Percentiles rank a stretch among this genome's conserved stretches.
Evolutionary conservation across 192 early-diverging fungal species (phyloP).

Genomic region (Backusella westeae): DNA sequence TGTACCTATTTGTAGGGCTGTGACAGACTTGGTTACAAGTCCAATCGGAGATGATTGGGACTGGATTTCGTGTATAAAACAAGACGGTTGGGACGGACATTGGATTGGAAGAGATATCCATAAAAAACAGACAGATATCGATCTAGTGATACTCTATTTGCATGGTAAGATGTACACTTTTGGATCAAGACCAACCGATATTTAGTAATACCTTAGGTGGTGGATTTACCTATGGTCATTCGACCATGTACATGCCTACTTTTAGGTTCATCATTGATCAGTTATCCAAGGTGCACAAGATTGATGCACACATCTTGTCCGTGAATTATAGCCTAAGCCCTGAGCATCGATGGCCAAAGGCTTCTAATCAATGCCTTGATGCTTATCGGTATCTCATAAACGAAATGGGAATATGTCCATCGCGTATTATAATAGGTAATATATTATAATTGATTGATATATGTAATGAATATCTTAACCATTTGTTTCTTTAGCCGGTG

Average conservation of each 20-base stretch:
- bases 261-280: neutral
- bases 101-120: neutral
- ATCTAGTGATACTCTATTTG: neutral
- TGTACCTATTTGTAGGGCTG: neutral
- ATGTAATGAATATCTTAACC: neutral
- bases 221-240: constrained; percentile 13
- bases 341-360: constrained; percentile 9
- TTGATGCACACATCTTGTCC: neutral
- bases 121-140: neutral
- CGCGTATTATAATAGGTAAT: neutral
- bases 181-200: neutral
- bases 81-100: neutral
- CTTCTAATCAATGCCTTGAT: neutral
- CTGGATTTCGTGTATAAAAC: neutral
- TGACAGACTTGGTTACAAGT: neutral
- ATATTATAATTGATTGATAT: too few relatives aligned
- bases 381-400: constrained; percentile 9
- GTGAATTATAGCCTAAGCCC: constrained; percentile 7
- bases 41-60: neutral
- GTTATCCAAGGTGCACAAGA: neutral
- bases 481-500: neutral
- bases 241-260: constrained; percentile 4
- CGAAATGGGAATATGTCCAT: neutral
- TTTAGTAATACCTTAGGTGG: neutral
- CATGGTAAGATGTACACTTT: neutral